Evolutionary conservation across 2,329 filamentous ascomycete genomes (phyloP), one percentile per base, ranked within the genome.

Genomic region (Arthrobotrys pseudoclavata): DNA sequence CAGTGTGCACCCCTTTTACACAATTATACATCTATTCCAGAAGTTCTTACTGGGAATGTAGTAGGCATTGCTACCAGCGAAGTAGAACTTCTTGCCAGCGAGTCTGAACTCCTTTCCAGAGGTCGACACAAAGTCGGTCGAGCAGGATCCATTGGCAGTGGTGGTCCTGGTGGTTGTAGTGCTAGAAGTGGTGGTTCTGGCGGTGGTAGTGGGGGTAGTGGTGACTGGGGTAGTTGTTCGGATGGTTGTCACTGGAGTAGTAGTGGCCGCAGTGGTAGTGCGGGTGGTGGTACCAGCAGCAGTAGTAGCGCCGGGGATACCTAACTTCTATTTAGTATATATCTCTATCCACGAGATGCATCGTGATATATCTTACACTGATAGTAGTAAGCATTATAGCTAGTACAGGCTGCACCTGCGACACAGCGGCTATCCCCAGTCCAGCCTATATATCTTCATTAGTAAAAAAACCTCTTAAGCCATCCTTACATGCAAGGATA

Each of bases 61-160:
- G 69, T 79, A 79, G 53, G 77, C 77, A 67, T 79, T 79, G 70
- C 71, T 79, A 31, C 78, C 78, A 52, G 79, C 76, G 42, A 74
- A 80, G 68, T 80, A 79, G 67, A 80, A 79, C 64, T 80, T 81
- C 45, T 79, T 79, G 57, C 80, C 80, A 18, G 79, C 74, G 26
- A 80, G 68, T 72, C 69, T 63, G 76, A 80, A 79, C 48, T 80
- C 79, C 7, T 78, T 80, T 37, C 80, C 80, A 20, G 79, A 81
- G 3, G 47, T 78, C n/a, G 77, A 74, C 13, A 80, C 79, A 24
- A 80, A 79, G 22, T 69, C 79, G 22, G 70, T 77, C 3, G 80
- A 70, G 55, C 67, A 77, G n/a, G 76, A 67, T 20, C 57, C 55
- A 31, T 34, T 79, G 34, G 52, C 24, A 18, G 68, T 67, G 4